phyloP scores from a whole-genome alignment of 1,139 yeast species.

The Sugiyamaella paludigena region DNA sequence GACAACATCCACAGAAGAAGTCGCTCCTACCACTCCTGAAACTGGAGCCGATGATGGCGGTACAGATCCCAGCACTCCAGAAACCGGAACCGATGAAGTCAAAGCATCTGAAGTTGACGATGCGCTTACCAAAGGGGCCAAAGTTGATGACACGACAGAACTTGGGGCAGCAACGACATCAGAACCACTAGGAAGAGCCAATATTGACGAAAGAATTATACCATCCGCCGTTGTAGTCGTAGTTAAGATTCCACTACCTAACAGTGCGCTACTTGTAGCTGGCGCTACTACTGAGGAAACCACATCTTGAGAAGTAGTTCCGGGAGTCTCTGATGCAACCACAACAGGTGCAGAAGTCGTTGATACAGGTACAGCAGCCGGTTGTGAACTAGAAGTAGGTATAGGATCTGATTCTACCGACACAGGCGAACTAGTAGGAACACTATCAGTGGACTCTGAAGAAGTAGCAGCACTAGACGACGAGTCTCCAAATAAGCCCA shows the following conservation, averaged over 20 bases:
- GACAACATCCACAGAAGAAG: background rate
- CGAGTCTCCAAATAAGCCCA: background rate
- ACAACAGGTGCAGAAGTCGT: constrained; percentile 5
- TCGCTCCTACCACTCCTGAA: too few species aligned
- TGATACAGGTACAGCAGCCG: background rate
- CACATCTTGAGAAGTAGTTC: background rate
- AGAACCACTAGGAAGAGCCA: background rate
- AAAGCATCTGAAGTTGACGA: background rate
- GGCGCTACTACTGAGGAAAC: background rate
- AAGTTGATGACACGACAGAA: background rate
- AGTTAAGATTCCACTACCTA: background rate
- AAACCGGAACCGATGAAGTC: background rate
- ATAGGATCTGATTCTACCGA: background rate
- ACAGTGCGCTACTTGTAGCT: background rate
- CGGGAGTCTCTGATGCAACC: background rate
- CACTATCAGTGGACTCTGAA: background rate
- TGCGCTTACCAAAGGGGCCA: too few species aligned
- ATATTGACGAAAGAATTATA: background rate
- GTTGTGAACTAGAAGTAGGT: background rate
- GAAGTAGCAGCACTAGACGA: too few species aligned
- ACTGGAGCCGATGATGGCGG: background rate
- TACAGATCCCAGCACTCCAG: background rate
- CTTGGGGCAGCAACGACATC: background rate
- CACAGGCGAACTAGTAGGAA: constrained; percentile 4
- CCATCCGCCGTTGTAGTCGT: background rate